Base-by-base conservation (phyloP, 2,329 filamentous ascomycete genomes). In the Epichloe sibirici region DNA sequence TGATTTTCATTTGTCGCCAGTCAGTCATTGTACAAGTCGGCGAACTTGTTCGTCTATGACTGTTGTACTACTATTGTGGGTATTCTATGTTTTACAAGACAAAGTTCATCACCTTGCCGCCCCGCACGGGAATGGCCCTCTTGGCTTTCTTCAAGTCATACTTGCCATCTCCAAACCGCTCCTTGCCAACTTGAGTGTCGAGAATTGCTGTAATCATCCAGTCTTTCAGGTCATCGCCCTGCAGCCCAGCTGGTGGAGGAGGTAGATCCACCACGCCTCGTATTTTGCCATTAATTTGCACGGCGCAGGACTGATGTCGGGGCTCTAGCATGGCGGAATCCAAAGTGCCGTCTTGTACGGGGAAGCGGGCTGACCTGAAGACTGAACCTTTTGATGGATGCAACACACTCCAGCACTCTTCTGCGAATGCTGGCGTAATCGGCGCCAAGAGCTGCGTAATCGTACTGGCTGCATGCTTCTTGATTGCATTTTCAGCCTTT, bases 251-350 rank as follows among this genome's bases (percentile, higher is more conserved):
- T 3, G 75, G 66, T 44, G 75, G 71, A 31, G 74, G 73, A 1
- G 79, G 74, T 25, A 93, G 80, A 2, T 82, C 73, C n/a, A 85
- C 75, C 1, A 79, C 79, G 56, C 84, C 84, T 39, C 81, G 81
- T 57, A 87, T 67, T 66, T 85, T 90, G n/a, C 89, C 88, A 62
- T 94, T 89, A 56, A 94, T 69, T 62, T 90, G 85, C 15, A 95
- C 82, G 0, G 84, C 84, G 57, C 82, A 86, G 3, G 65, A 70
- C 64, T 76, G 68, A 57, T 68, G 71, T 57, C 74, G 67, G 51
- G 75, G 68, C 59, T 76, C 69, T 58, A 83, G 65, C 57, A 78
- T 62, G 57, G 72, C 63, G 56, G 77, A 62, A 57, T 71, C 63
- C 52, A 74, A 59, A 47, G 74, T 74, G 28, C 71, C 74, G 56